These are phyloP conservation scores for Capsella bursapastoris DNA, from an alignment of 345 rosid species.

Conservation along the genomic window DNA sequence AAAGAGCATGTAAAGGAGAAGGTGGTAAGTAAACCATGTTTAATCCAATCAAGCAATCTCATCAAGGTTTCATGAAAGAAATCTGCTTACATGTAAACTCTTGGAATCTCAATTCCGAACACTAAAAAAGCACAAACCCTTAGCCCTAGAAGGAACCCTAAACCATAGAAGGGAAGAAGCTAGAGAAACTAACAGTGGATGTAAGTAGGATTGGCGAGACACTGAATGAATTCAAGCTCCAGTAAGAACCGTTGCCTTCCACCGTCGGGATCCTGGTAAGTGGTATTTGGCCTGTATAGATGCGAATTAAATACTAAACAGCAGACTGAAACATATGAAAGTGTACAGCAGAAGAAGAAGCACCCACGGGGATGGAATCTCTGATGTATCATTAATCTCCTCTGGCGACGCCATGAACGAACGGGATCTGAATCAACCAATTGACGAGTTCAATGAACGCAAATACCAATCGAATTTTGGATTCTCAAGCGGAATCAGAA, in stretches of 20 bases:
- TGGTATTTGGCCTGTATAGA: slow-evolving; percentile 54
- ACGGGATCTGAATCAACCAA: slow-evolving; percentile 26
- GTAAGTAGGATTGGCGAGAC: slow-evolving; percentile 97
- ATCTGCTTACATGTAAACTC: neutral
- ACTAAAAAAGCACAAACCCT: neutral
- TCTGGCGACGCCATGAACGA: slow-evolving; percentile 39
- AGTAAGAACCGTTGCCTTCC: slow-evolving; percentile 87
- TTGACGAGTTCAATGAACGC: neutral
- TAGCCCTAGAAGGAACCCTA: neutral
- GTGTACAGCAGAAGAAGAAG: neutral
- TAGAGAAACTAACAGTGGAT: slow-evolving; percentile 69
- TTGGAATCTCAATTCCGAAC: neutral
- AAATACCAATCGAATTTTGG: neutral
- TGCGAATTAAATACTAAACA: slow-evolving; percentile 8
- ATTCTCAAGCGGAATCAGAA: slow-evolving; percentile 7
- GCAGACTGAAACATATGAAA: slow-evolving; percentile 3
- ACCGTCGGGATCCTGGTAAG: slow-evolving; percentile 88
- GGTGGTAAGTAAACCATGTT: neutral
- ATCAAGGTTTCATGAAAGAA: neutral
- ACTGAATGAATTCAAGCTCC: slow-evolving; percentile 91
- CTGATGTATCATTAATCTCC: slow-evolving; percentile 30
- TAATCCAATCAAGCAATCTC: neutral
- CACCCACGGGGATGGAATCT: slow-evolving; percentile 36
- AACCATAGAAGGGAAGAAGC: neutral
- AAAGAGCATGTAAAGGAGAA: slow-evolving; percentile 4